These are phyloP conservation scores for Penicillium sp. DNA, from an alignment of 2,329 filamentous ascomycete genomes.

Conservation along the genomic window DNA sequence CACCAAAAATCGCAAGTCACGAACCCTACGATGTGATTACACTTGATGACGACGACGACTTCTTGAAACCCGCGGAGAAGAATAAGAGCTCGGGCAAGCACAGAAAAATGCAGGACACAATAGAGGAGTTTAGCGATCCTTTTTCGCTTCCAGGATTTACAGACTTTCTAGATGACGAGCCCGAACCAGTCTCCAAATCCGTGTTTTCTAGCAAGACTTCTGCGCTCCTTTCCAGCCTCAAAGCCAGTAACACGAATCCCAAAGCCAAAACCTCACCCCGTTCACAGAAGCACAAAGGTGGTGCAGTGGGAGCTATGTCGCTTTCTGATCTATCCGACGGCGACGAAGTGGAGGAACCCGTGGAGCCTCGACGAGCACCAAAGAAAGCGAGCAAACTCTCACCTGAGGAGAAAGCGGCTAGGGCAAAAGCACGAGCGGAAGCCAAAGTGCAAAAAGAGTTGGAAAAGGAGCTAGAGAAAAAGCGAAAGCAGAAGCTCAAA, in stretches of 20 bases:
- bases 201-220: conserved; percentile 40
- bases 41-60: conserved; percentile 31
- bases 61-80: conserved; percentile 2
- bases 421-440: conserved; percentile 51
- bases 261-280: neutral
- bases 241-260: neutral
- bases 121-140: conserved; percentile 35
- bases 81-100: neutral
- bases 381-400: conserved; percentile 40
- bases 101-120: conserved; percentile 16
- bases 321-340: conserved; percentile 22
- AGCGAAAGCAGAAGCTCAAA: conserved; percentile 40
- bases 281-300: conserved; percentile 10
- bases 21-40: conserved; percentile 28
- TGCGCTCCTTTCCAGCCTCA: conserved; percentile 36
- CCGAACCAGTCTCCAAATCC: conserved; percentile 14
- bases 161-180: conserved; percentile 22
- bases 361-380: conserved; percentile 32
- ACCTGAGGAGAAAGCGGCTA: conserved; percentile 39
- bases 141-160: conserved; percentile 24
- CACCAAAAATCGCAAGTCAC: neutral
- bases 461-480: conserved; percentile 56
- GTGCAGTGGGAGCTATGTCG: neutral
- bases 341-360: conserved; percentile 45
- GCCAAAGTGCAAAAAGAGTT: conserved; percentile 46